Conservation (phyloP, 495 filamentous ascomycete genomes). For the Venustampulla echinocandica region DNA sequence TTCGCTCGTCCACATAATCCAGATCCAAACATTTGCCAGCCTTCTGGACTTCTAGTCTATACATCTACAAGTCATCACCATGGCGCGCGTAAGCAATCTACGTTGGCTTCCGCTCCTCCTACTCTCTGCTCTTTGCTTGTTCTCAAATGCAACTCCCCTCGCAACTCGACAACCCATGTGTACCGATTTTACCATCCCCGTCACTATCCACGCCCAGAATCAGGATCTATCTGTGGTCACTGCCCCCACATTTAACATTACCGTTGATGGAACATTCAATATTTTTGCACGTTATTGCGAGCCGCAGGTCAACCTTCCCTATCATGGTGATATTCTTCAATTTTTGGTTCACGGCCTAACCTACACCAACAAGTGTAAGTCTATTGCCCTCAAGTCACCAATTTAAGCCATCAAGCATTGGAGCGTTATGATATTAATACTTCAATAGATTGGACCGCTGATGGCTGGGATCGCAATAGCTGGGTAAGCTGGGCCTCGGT, state of each 20-base stretch:
- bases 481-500: conserved; percentile 17
- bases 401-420: background rate
- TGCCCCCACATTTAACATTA: conserved; percentile 2
- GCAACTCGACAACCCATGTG: background rate
- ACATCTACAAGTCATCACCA: too few relatives aligned
- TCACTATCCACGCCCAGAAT: background rate
- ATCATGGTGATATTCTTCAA: background rate
- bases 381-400: background rate
- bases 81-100: too few relatives aligned
- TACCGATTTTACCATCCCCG: background rate
- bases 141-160: too few relatives aligned
- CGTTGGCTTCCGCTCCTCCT: too few relatives aligned
- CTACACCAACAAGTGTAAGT: conserved; percentile 9
- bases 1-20: too few relatives aligned
- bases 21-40: too few relatives aligned
- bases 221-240: background rate
- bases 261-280: conserved; percentile 4
- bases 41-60: too few relatives aligned
- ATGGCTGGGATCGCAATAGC: conserved; percentile 3
- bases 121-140: too few relatives aligned
- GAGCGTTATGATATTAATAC: too few relatives aligned
- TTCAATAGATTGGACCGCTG: background rate
- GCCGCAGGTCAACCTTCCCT: background rate
- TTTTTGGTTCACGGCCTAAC: conserved; percentile 1
- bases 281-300: conserved; percentile 1